Percentiles rank a stretch among this genome's conserved stretches.
These are phyloP conservation scores for Schrenkiella parvula DNA, from an alignment of 345 rosid species.

Conservation along the genomic window DNA sequence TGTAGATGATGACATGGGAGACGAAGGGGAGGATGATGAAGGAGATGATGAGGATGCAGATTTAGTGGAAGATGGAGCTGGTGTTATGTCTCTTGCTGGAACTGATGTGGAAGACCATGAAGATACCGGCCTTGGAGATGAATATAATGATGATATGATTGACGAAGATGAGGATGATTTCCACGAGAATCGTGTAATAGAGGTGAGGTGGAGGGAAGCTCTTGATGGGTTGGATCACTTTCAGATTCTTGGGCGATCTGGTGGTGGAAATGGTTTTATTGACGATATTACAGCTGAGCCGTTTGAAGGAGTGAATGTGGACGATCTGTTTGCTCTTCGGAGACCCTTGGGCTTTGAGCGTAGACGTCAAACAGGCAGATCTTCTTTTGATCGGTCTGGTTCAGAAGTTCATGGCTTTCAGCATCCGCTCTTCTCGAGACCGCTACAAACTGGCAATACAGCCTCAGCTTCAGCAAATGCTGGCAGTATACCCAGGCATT, in stretches of 20 bases:
- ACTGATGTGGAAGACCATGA: slow-evolving; percentile 95
- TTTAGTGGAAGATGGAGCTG: slow-evolving; percentile 90
- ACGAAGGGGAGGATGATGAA: slow-evolving; percentile 92
- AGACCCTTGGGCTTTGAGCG: slow-evolving; percentile 89
- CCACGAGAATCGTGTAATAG: slow-evolving; percentile 84
- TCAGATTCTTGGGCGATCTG: slow-evolving; percentile 89
- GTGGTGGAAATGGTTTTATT: slow-evolving; percentile 60
- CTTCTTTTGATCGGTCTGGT: slow-evolving; percentile 68
- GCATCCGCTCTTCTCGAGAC: slow-evolving; percentile 86
- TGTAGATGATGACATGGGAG: slow-evolving; percentile 94
- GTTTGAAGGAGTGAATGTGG: slow-evolving; percentile 93
- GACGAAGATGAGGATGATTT: slow-evolving; percentile 97
- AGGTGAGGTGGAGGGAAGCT: slow-evolving; percentile 95
- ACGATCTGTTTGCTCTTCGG: slow-evolving; percentile 86
- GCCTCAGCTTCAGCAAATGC: slow-evolving; percentile 62
- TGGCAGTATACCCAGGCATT: slow-evolving; percentile 67
- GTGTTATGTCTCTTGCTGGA: slow-evolving; percentile 90
- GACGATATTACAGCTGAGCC: slow-evolving; percentile 95
- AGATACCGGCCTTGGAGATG: slow-evolving; percentile 88
- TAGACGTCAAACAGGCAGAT: slow-evolving; percentile 70
- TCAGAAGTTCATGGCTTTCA: slow-evolving; percentile 81
- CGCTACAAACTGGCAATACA: slow-evolving; percentile 65
- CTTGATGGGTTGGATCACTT: slow-evolving; percentile 91
- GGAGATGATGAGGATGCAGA: slow-evolving; percentile 95
- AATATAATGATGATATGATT: slow-evolving; percentile 86